phyloP scores from a whole-genome alignment of 345 rosid genomes.

The Psidium friedrichsthalianum region DNA sequence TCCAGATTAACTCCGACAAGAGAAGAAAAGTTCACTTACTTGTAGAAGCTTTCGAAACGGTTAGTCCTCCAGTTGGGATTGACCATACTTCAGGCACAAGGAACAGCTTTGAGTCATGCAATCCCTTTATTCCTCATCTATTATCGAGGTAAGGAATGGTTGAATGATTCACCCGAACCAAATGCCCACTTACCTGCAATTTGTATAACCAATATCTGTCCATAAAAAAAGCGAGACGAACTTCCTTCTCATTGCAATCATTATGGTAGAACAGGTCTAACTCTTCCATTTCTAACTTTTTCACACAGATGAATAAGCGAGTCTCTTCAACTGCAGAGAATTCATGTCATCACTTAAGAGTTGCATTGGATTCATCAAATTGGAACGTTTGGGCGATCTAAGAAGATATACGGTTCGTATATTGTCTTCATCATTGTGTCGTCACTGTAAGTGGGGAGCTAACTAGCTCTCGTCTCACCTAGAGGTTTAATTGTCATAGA shows the following conservation, averaged over 20 bases:
- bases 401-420: neutral
- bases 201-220: neutral
- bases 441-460: neutral
- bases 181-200: neutral
- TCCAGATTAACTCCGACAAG: conserved; percentile 66
- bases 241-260: neutral
- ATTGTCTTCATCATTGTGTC: neutral
- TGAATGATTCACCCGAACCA: neutral
- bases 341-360: neutral
- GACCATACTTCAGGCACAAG: neutral
- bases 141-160: neutral
- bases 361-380: neutral
- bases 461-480: neutral
- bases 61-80: conserved; percentile 36
- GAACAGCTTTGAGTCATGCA: conserved; percentile 11
- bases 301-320: neutral
- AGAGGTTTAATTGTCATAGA: neutral
- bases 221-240: neutral
- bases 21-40: conserved; percentile 71
- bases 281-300: neutral
- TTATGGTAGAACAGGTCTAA: neutral
- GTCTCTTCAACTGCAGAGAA: neutral
- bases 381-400: neutral
- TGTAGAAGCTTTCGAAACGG: conserved; percentile 81
- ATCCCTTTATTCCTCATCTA: neutral